A percentile compares a stretch with the other conserved stretches of the same genome.
Evolutionary conservation across 23 red algal genomes (phyloP).

Genomic region (Gracilaria gracilis): DNA sequence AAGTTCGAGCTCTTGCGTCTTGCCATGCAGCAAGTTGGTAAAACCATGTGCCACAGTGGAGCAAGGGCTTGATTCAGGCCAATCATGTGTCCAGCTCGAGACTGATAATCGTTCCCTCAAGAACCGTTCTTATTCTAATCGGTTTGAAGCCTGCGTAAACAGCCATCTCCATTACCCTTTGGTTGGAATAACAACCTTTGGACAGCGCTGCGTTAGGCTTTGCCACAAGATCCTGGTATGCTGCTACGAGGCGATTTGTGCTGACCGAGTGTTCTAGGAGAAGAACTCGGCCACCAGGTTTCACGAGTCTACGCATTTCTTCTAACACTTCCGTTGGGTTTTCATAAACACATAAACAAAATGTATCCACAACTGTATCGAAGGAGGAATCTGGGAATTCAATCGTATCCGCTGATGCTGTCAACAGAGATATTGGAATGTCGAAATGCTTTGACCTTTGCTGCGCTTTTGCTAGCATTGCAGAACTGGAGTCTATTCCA

Average conservation of each 20-base stretch:
- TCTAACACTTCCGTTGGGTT: slow-evolving; percentile 43
- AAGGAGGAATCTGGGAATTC: slow-evolving; percentile 64
- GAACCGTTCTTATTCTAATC: slow-evolving; percentile 8
- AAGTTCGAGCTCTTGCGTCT: slow-evolving; percentile 47
- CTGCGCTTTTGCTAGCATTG: slow-evolving; percentile 67
- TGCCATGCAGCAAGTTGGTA: not conserved
- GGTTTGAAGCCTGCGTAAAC: slow-evolving; percentile 39
- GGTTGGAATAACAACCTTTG: slow-evolving; percentile 87
- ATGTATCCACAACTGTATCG: slow-evolving; percentile 88
- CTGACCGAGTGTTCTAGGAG: slow-evolving; percentile 81
- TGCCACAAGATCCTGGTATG: slow-evolving; percentile 76
- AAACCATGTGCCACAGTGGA: not conserved
- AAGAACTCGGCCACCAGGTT: slow-evolving; percentile 63
- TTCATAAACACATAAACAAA: slow-evolving; percentile 77
- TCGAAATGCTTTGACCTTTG: not conserved
- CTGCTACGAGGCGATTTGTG: slow-evolving; percentile 40
- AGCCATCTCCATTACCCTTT: slow-evolving; percentile 50
- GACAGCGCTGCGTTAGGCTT: slow-evolving; percentile 43
- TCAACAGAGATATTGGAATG: slow-evolving; percentile 13
- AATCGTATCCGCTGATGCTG: slow-evolving; percentile 28
- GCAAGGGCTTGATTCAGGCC: not conserved
- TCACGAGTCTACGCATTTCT: slow-evolving; percentile 74
- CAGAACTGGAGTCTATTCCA: slow-evolving; percentile 67
- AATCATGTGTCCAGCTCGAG: slow-evolving; percentile 54
- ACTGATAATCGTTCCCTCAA: slow-evolving; percentile 48